Evolutionary conservation across 2,329 filamentous ascomycete genomes (phyloP), one percentile per base, ranked within the genome.

Genomic region (Chalara sp.): DNA sequence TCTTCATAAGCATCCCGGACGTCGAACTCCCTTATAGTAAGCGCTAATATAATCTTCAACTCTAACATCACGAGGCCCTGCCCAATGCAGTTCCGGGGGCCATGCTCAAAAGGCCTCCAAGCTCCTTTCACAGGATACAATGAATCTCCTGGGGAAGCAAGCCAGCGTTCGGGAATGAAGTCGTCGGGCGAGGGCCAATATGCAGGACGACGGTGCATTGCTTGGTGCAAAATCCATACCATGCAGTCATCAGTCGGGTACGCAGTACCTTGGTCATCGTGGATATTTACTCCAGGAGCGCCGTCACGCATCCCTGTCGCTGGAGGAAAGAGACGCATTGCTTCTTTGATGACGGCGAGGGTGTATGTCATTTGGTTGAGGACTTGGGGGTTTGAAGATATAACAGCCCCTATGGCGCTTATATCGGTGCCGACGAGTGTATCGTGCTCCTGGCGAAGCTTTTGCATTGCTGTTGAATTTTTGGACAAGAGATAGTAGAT

Each of bases 31-130:
- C 76, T 58, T 3, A 74, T 55, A 0, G 71, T 72, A 58, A 62
- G 76, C 3, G 74, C 71, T 46, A 80, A 59, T 6, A 75, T 69
- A 31, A 74, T 65, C 53, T 71, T 72, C 28, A 72, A 62, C 61
- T 80, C 76, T 35, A 58, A 59, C 67, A 76, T 72, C 1, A 74
- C 77, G 30, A 80, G 64, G 51, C 72, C 71, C 59, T 81, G 76
- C 0, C 78, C 79, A 10, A 81, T 72, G 56, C 79, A 84, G 47
- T 75, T 76, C 13, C 79, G 63, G 2, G 72, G 69, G 0, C 80
- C 79, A 49, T 73, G 69, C 55, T 77, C 76, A 60, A 83, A 83
- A 0, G 75, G 69, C n/a, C 78, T 69, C 71, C 72, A 83, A 3
- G 76, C 79, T 39, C 72, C 53, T 45, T 56, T 55, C 5, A 48